Evolutionary conservation across 257 asterid genomes (phyloP).

Genomic region (Voacanga thouarsii): DNA sequence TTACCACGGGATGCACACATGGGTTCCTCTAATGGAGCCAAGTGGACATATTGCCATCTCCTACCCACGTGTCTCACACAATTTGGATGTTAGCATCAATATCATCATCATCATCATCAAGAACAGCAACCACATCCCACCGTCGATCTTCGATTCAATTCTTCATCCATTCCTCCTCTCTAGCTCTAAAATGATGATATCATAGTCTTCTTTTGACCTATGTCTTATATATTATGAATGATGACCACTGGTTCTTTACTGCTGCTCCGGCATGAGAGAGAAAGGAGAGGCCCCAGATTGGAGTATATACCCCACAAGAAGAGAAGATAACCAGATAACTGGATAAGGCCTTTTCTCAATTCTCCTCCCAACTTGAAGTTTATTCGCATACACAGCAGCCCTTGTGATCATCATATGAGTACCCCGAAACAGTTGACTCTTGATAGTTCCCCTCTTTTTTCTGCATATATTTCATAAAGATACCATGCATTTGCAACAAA

Average conservation of each 20-base stretch:
- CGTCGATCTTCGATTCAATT: not conserved
- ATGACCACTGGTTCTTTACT: not conserved
- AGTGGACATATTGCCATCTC: slow-evolving; percentile 28
- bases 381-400: not conserved
- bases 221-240: not conserved
- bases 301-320: slow-evolving; percentile 9
- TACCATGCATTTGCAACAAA: slow-evolving; percentile 6
- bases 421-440: slow-evolving; percentile 15
- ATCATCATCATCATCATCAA: not conserved
- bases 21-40: slow-evolving; percentile 23
- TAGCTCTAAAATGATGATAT: not conserved
- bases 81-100: slow-evolving; percentile 5
- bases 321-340: slow-evolving; percentile 18
- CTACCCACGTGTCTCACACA: slow-evolving; percentile 13
- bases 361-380: not conserved
- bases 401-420: not conserved
- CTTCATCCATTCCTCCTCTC: not conserved
- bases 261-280: not conserved
- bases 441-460: not conserved
- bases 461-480: slow-evolving; percentile 6
- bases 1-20: not conserved
- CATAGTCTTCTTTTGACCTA: slow-evolving; percentile 18
- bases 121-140: too few species aligned
- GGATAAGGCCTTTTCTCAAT: slow-evolving; percentile 25
- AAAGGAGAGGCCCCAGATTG: not conserved